Percentiles rank a stretch among this genome's conserved stretches.
Conservation (phyloP, 1,139 yeast species). For the Debaryomycetaceae sp. region DNA sequence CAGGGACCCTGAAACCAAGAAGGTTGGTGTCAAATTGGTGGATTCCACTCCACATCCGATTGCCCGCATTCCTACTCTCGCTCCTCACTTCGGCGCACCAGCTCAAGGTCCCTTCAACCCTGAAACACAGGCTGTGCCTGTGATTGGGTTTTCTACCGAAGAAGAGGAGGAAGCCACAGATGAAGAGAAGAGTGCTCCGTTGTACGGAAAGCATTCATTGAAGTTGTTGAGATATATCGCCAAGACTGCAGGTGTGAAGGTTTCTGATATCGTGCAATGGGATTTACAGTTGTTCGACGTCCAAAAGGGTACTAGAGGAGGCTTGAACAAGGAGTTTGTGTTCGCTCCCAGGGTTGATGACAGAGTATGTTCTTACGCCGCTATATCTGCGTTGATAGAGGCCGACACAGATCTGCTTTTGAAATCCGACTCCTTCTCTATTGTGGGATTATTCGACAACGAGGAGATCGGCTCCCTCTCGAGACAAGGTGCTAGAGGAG, state of each 20-base stretch:
- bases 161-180: slow-evolving; percentile 45
- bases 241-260: slow-evolving; percentile 41
- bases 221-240: slow-evolving; percentile 56
- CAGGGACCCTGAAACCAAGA: slow-evolving; percentile 25
- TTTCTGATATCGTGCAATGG: slow-evolving; percentile 53
- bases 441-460: slow-evolving; percentile 55
- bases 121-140: slow-evolving; percentile 64
- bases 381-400: slow-evolving; percentile 50
- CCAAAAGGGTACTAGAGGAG: slow-evolving; percentile 62
- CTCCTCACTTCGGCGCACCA: slow-evolving; percentile 60
- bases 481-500: slow-evolving; percentile 59
- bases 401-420: slow-evolving; percentile 18
- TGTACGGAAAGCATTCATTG: slow-evolving; percentile 59
- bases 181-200: slow-evolving; percentile 59
- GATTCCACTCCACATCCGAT: slow-evolving; percentile 62
- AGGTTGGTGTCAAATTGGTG: slow-evolving; percentile 41
- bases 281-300: slow-evolving; percentile 64
- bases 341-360: slow-evolving; percentile 69
- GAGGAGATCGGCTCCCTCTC: slow-evolving; percentile 64
- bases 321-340: slow-evolving; percentile 56
- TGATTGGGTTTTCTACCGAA: slow-evolving; percentile 43
- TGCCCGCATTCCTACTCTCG: slow-evolving; percentile 62
- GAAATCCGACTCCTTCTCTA: slow-evolving; percentile 37
- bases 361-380: slow-evolving; percentile 61
- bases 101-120: slow-evolving; percentile 52